phyloP scores from a whole-genome alignment of 1,284 basidiomycete genomes.

The Puccinia novopanici region DNA sequence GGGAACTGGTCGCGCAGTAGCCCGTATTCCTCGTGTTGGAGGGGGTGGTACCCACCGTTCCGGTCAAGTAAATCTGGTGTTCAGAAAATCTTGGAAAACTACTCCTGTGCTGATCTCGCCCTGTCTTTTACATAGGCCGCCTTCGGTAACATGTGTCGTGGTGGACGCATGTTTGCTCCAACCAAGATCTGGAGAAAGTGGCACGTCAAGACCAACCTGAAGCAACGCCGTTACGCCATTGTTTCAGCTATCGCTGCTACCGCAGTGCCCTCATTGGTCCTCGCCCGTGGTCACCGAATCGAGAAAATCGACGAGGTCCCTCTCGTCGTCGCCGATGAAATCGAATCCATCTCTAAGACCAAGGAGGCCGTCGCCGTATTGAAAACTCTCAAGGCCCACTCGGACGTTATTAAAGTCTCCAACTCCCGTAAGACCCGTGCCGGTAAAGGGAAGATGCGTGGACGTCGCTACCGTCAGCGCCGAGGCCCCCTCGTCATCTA shows the following conservation, averaged over 20 bases:
- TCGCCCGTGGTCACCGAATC: conserved; percentile 98
- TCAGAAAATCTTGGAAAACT: neutral
- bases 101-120: neutral
- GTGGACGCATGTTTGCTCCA: conserved; percentile 99
- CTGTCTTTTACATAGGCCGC: conserved; percentile 69
- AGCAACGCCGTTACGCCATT: conserved; percentile 96
- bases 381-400: conserved; percentile 85
- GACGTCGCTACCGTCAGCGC: conserved; percentile 94
- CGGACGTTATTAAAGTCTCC: conserved; percentile 93
- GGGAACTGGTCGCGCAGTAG: conserved; percentile 99
- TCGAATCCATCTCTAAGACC: conserved; percentile 91
- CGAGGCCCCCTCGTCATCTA: conserved; percentile 97
- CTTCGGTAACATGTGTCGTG: conserved; percentile 98
- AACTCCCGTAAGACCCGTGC: conserved; percentile 96
- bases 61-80: conserved; percentile 70
- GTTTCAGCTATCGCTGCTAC: conserved; percentile 98
- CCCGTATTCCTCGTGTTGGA: conserved; percentile 99
- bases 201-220: conserved; percentile 99
- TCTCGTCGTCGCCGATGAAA: conserved; percentile 77
- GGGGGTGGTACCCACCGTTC: conserved; percentile 98
- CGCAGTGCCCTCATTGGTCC: conserved; percentile 94
- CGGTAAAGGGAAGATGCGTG: conserved; percentile 96
- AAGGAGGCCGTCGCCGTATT: conserved; percentile 95
- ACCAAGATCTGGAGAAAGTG: conserved; percentile 99
- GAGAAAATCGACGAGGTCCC: conserved; percentile 97